Base-by-base conservation (phyloP, 1,284 basidiomycete species). In the Fomitopsis schrenkii region DNA sequence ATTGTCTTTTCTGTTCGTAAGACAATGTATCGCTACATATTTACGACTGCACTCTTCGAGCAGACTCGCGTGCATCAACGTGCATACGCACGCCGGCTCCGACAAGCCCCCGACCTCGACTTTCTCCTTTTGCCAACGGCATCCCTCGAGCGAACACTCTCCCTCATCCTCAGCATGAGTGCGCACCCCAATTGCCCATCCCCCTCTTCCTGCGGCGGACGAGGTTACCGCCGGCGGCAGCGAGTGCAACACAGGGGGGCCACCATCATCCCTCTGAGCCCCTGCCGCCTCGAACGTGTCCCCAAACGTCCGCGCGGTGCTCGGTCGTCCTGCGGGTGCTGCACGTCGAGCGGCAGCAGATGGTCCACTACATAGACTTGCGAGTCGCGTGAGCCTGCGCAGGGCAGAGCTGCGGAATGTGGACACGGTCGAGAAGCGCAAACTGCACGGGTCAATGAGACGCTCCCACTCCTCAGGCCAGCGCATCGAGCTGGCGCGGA, bases 381-480 rank as follows among this genome's bases (percentile, higher is more conserved):
- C 22, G 65, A 62, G 63, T 19, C 46, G 41, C 58, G 59, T 53
- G 8, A 4, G 38, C 38, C 28, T 66, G 67, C 2, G 71, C 68
- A 1, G 69, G 65, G 2, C 50, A 55, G 3, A 63, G 55, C 60
- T 22, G 22, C 22, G 1, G 22, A 22, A 22, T 22, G 80, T 77
- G 0, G 85, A 85, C 75, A 86, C 84, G 0, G 85, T 86, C 36
- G 84, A 82, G 64, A 86, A 87, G 6, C 80, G 74, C 3, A 79
- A 79, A 0, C 67, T 71, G 62, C 62, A 68, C 59, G 59, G 68
- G 36, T 53, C 55, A 54, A 61, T 26, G 2, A 55, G n/a, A 17
- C 63, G 58, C 38, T 69, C 56, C 15, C 59, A 58, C 28, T 65
- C 60, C 14, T 59, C 58, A 35, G 61, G 60, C 53, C 56, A 60